phyloP scores from a whole-genome alignment of 2,329 filamentous ascomycete species.

The Akanthomyces uredinophilus region DNA sequence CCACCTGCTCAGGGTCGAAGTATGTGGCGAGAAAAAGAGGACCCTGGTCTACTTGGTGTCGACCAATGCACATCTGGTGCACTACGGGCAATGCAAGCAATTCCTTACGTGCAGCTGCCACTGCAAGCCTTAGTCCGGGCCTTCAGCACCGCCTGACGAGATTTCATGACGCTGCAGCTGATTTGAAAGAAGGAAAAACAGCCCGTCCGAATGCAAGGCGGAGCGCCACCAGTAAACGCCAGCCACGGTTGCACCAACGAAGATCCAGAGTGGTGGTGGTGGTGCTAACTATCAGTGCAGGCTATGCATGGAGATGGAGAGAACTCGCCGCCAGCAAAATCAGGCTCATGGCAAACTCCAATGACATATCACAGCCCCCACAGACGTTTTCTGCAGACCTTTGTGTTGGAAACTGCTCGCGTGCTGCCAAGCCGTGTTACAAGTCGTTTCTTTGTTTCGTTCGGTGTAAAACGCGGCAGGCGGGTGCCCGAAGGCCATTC shows the following conservation, averaged over 20 bases:
- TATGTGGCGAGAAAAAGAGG: not conserved
- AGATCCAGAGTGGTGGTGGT: not conserved
- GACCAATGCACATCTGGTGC: not conserved
- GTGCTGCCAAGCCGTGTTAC: conserved; percentile 1
- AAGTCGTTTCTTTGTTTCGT: not conserved
- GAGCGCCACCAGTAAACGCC: not conserved
- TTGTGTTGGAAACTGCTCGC: not conserved
- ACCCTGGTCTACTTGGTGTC: not conserved
- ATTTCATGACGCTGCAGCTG: not conserved
- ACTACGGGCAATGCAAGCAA: not conserved
- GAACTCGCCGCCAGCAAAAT: not conserved
- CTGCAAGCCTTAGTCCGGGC: not conserved
- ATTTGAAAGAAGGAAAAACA: not conserved
- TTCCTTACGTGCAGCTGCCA: conserved; percentile 5
- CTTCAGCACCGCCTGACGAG: not conserved
- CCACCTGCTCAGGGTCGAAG: too few relatives aligned
- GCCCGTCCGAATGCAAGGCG: not conserved
- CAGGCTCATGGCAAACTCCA: not conserved
- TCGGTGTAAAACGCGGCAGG: not conserved
- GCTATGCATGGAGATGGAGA: not conserved
- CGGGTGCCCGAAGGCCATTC: not conserved
- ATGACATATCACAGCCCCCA: not conserved
- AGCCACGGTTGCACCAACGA: not conserved
- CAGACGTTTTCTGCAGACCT: not conserved
- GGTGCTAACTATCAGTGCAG: not conserved